Evolutionary conservation across 192 early-diverging fungal genomes (phyloP).

Genomic region (Paraglomus occultum): DNA sequence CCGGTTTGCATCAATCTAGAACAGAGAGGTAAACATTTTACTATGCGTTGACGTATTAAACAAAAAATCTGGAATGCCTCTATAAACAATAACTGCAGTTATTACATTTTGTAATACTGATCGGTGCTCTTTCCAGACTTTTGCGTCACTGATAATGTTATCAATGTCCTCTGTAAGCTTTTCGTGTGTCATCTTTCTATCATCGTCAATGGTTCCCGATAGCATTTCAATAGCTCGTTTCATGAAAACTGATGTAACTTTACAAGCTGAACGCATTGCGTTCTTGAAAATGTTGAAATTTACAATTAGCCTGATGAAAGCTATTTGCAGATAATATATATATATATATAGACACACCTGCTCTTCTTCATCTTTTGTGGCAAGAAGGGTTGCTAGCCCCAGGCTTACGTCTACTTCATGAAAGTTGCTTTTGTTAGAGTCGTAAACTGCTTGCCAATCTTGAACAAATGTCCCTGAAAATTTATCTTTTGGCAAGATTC

Average conservation of each 20-base stretch:
- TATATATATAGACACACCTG: slow-evolving; percentile 53
- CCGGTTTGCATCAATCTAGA: slow-evolving; percentile 57
- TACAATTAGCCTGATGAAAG: not conserved
- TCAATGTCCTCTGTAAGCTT: slow-evolving; percentile 75
- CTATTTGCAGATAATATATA: not conserved
- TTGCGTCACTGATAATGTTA: slow-evolving; percentile 64
- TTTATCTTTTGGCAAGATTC: slow-evolving; percentile 77
- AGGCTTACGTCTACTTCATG: slow-evolving; percentile 71
- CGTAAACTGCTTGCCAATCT: slow-evolving; percentile 75
- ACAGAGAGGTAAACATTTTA: slow-evolving; percentile 3
- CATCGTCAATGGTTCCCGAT: slow-evolving; percentile 83
- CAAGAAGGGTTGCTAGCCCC: slow-evolving; percentile 69
- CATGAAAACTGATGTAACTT: slow-evolving; percentile 71
- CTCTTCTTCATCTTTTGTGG: slow-evolving; percentile 91
- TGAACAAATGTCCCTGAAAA: slow-evolving; percentile 69
- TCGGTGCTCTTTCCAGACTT: slow-evolving; percentile 54
- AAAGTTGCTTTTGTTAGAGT: slow-evolving; percentile 46
- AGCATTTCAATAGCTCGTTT: slow-evolving; percentile 87
- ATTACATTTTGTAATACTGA: slow-evolving; percentile 47
- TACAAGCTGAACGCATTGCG: slow-evolving; percentile 70
- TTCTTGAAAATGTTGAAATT: slow-evolving; percentile 43
- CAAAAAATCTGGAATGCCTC: slow-evolving; percentile 20
- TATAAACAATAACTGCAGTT: slow-evolving; percentile 53
- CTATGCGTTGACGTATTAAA: not conserved
- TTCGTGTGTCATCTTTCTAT: slow-evolving; percentile 82